Conservation (phyloP, 345 rosid species). For the Cochlearia excelsa region DNA sequence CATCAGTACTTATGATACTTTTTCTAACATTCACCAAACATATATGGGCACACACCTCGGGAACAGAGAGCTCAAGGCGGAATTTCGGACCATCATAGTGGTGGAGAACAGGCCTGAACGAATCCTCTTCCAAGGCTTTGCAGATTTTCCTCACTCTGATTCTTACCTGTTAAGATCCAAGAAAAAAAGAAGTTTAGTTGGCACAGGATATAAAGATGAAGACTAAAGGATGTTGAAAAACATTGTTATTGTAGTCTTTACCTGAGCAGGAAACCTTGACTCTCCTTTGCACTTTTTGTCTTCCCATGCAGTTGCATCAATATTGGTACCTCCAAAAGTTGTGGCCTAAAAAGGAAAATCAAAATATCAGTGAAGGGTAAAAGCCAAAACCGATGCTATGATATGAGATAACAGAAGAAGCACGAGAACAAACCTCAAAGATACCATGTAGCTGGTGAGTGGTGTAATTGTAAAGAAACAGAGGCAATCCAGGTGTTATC, state of each 20-base stretch:
- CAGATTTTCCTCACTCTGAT: slow-evolving; percentile 77
- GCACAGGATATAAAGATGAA: slow-evolving; percentile 2
- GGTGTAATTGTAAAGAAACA: slow-evolving; percentile 94
- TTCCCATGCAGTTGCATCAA: slow-evolving; percentile 99
- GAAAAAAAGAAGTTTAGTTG: neutral
- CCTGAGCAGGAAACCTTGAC: slow-evolving; percentile 99
- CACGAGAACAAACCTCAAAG: slow-evolving; percentile 70
- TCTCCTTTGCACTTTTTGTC: slow-evolving; percentile 98
- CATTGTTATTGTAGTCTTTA: slow-evolving; percentile 15
- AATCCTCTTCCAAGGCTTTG: slow-evolving; percentile 96
- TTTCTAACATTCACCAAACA: neutral
- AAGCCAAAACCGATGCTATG: neutral
- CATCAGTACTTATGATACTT: neutral
- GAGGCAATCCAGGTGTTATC: slow-evolving; percentile 93
- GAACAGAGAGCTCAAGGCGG: slow-evolving; percentile 93
- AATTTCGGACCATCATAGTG: slow-evolving; percentile 98
- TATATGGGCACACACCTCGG: slow-evolving; percentile 61
- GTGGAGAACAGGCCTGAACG: slow-evolving; percentile 94
- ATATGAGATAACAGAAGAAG: slow-evolving; percentile 9
- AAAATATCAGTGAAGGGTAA: neutral
- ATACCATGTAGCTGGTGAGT: slow-evolving; percentile 98
- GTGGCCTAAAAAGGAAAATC: slow-evolving; percentile 52
- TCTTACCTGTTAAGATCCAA: slow-evolving; percentile 51
- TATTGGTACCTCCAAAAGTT: slow-evolving; percentile 94
- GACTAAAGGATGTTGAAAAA: neutral